A percentile compares a stretch with the other conserved stretches of the same genome.
These are phyloP conservation scores for Nyssa sinensis DNA, from an alignment of 148 eudicot species.

Conservation along the genomic window DNA sequence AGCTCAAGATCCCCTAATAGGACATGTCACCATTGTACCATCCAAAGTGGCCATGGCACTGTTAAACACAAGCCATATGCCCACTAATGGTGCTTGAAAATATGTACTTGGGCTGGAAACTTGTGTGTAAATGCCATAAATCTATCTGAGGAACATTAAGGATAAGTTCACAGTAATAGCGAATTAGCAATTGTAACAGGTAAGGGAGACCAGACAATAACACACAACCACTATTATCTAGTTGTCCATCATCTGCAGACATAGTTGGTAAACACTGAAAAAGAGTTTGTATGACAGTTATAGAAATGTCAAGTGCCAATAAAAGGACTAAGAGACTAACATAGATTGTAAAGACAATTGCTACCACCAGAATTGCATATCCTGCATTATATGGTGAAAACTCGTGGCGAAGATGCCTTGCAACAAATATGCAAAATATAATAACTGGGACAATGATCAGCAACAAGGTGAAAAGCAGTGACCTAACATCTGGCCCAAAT, in stretches of 20 bases:
- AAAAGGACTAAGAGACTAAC: neutral
- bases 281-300: too few species aligned
- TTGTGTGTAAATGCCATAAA: neutral
- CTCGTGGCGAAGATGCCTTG: slow-evolving; percentile 83
- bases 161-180: neutral
- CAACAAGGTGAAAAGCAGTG: slow-evolving; percentile 60
- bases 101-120: neutral
- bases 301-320: neutral
- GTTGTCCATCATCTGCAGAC: neutral
- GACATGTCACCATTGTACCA: neutral
- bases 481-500: slow-evolving; percentile 95
- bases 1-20: neutral
- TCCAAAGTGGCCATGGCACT: neutral
- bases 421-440: slow-evolving; percentile 81
- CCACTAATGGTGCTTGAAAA: neutral
- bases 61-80: neutral
- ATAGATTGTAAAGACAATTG: neutral
- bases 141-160: neutral
- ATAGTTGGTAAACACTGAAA: neutral
- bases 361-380: slow-evolving; percentile 39
- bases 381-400: slow-evolving; percentile 79
- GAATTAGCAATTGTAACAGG: neutral
- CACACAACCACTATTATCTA: neutral
- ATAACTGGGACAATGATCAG: slow-evolving; percentile 64
- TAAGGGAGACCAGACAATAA: neutral